Evolutionary conservation across 2,329 filamentous ascomycete genomes (phyloP), one percentile per base, ranked within the genome.

Genomic region (Sporothrix variecibatus): DNA sequence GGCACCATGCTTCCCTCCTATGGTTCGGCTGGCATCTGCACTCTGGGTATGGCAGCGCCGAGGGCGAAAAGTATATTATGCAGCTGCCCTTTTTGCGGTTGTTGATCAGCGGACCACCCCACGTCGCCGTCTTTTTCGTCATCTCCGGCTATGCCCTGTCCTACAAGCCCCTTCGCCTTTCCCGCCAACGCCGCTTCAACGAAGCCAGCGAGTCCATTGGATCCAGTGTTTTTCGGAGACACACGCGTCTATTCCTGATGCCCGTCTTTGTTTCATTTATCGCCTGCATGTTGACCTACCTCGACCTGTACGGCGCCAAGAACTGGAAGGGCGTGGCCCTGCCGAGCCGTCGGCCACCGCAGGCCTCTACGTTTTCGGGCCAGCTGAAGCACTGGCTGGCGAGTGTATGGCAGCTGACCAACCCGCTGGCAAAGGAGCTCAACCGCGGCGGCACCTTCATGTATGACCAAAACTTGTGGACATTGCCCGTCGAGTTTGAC

Each of bases 91-190:
- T 83, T 2, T 71, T 85, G 58, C 82, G 83, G 0, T 75, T 84
- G 3, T 68, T 80, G 31, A 78, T 83, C 53, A 79, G 80, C 0
- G 83, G 81, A 0, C 78, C 78, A 4, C 80, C 82, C 1, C 82
- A 83, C 75, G 83, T 85, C 31, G 80, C 82, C 74, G 76, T 84
- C 12, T 85, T 85, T 77, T 84, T 85, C 74, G 84, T 89, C 78
- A 85, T 89, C 72, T 89, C 77, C 3, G 77, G 77, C 53, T 78
- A 76, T 31, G 77, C 77, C 4, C 71, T 78, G 26, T 76, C 76
- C 65, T 77, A 78, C 76, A 78, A 78, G 69, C 77, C 77, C 15
- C 75, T 78, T 11, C 64, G 62, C n/a, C 75, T 78, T n/a, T 51
- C 77, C 3, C 77, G 75, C 12, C 71, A 73, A 67, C 72, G 75